Percentiles rank a stretch among this genome's conserved stretches.
phyloP scores from a whole-genome alignment of 768 basidiomycete species.

The Hebeloma cylindrosporum region DNA sequence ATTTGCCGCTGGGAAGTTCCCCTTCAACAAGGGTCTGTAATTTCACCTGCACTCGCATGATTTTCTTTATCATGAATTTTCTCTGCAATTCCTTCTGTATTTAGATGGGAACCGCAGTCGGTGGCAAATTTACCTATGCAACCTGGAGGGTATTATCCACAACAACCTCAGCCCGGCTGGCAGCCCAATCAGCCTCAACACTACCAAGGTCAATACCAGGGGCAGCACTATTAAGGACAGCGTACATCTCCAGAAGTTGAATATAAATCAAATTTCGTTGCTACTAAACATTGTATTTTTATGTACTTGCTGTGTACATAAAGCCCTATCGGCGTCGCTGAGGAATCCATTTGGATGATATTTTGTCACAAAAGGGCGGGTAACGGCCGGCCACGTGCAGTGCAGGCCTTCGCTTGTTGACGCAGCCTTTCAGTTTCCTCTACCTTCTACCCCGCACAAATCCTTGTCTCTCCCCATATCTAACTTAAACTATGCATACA shows the following conservation, averaged over 20 bases:
- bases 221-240: conserved; percentile 2
- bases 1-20: conserved; percentile 63
- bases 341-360: not conserved
- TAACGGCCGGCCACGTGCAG: conserved; percentile 32
- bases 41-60: not conserved
- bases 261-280: not conserved
- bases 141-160: conserved; percentile 22
- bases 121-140: conserved; percentile 15
- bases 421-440: conserved; percentile 34
- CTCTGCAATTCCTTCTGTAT: not conserved
- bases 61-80: not conserved
- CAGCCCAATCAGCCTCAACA: conserved; percentile 12
- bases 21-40: conserved; percentile 47
- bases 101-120: conserved; percentile 28
- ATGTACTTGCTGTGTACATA: not conserved
- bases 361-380: conserved; percentile 12
- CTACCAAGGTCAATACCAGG: conserved; percentile 4
- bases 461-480: conserved; percentile 2
- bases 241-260: not conserved
- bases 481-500: conserved; percentile 66
- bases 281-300: no score
- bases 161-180: conserved; percentile 18
- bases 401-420: conserved; percentile 33
- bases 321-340: no score
- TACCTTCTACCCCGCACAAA: conserved; percentile 14